phyloP scores from a whole-genome alignment of 495 filamentous ascomycete genomes.

The Neurospora sp. region DNA sequence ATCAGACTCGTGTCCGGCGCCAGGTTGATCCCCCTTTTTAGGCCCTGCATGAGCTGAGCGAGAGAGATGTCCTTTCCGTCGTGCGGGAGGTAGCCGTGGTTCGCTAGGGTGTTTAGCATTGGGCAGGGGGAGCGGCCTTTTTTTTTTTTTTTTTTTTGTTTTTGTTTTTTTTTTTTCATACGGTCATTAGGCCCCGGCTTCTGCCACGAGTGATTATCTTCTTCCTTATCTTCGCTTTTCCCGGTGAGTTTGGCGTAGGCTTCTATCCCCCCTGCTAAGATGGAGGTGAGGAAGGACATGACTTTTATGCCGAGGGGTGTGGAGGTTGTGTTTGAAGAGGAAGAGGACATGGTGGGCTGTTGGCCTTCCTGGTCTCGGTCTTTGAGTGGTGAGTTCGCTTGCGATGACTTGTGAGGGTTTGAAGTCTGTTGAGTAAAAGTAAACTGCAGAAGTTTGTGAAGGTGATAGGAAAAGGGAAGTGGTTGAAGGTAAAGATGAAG shows the following conservation, averaged over 20 bases:
- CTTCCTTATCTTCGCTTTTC: background rate
- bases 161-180: background rate
- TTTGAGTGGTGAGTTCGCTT: too few relatives aligned
- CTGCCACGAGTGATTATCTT: conserved; percentile 7
- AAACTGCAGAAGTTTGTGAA: too few relatives aligned
- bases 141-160: too few relatives aligned
- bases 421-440: too few relatives aligned
- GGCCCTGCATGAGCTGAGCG: conserved; percentile 10
- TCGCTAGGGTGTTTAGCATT: conserved; percentile 46
- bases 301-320: background rate
- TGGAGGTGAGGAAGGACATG: background rate
- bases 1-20: conserved; percentile 10
- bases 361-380: too few relatives aligned
- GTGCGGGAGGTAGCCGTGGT: conserved; percentile 46
- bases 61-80: conserved; percentile 33
- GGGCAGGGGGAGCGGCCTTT: conserved; percentile 34
- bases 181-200: conserved; percentile 7
- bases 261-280: background rate
- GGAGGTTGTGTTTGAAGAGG: background rate
- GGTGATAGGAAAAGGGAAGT: too few relatives aligned
- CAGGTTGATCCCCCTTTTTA: conserved; percentile 19
- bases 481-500: background rate
- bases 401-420: too few relatives aligned
- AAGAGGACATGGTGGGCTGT: background rate
- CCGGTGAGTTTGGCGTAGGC: background rate